Base-by-base conservation (phyloP, 1,284 basidiomycete genomes). In the Tausonia pullulans region DNA sequence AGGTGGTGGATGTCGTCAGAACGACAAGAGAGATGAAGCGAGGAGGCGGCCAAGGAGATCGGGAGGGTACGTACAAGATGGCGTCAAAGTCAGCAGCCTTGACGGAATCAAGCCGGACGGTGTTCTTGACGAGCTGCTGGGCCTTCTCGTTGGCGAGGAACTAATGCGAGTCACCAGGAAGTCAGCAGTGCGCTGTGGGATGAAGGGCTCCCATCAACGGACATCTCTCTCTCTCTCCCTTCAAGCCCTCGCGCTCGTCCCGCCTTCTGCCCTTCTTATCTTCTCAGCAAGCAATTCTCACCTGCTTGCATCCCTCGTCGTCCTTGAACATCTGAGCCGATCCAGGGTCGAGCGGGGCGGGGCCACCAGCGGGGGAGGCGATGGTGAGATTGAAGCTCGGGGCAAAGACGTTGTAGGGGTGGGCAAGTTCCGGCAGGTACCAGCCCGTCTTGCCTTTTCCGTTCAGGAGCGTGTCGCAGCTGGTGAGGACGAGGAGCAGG, bases 401-500 rank as follows among this genome's bases (percentile, higher is more conserved):
- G 10, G 79, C 74, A 60, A 91, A 79, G 64, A 82, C 74, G 71
- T 87, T 87, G 78, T 88, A 90, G 0, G 89, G 87, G 74, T 91
- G 88, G 1, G 88, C 88, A 10, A 86, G 86, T 74, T 88, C 86
- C 13, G 85, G 83, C 41, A 85, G 78, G 73, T 83, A 88, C 81
- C 81, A 86, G 58, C 86, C 86, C 81, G 70, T 74, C 4, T 69
- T 58, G 3, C 55, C 53, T 68, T 72, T 61, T 14, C 48, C 46
- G 58, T 16, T 55, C 5, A 48, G 14, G 44, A 13, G 41, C 9
- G 75, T 83, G 75, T 83, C 76, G 69, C 79, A 81, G 61, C 87
- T 88, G 41, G 87, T 88, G 74, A 85, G 82, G 13, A 90, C 84
- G 74, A 90, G 85, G 69, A 90, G 84, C 62, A 90, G 73, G 44